phyloP scores from a whole-genome alignment of 345 rosid species.

The Noccaea caerulescens region DNA sequence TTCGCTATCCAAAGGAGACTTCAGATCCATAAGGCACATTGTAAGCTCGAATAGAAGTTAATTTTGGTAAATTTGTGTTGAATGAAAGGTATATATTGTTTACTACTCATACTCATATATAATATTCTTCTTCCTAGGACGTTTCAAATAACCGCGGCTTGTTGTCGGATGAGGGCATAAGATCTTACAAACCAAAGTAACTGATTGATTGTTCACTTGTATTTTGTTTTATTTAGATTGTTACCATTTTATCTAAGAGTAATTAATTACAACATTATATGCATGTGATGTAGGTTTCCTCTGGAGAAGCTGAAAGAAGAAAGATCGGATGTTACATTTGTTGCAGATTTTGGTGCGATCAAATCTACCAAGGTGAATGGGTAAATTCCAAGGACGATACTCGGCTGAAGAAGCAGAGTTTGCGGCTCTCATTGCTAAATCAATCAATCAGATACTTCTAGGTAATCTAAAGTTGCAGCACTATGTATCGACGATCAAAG shows the following conservation, averaged over 20 bases:
- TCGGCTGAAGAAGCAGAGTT: too few relatives aligned
- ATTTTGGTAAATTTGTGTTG: not conserved
- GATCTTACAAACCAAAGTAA: constrained; percentile 3
- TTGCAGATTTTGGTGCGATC: constrained; percentile 47
- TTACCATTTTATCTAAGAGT: too few relatives aligned
- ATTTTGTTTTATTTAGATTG: too few relatives aligned
- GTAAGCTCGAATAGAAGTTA: constrained; percentile 47
- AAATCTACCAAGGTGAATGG: too few relatives aligned
- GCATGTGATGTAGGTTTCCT: not conserved
- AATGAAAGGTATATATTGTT: not conserved
- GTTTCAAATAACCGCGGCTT: not conserved
- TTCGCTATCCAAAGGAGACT: constrained; percentile 59
- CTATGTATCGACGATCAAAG: too few relatives aligned
- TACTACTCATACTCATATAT: not conserved
- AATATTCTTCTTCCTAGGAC: not conserved
- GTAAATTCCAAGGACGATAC: too few relatives aligned
- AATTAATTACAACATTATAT: not conserved
- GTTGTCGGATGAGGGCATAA: not conserved
- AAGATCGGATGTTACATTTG: constrained; percentile 65
- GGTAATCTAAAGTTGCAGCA: too few relatives aligned
- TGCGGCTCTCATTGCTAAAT: too few relatives aligned
- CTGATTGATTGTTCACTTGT: not conserved
- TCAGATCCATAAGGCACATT: constrained; percentile 59
- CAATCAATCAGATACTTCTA: too few relatives aligned
- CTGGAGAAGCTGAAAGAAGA: constrained; percentile 43